Base-by-base conservation (phyloP, 2,329 filamentous ascomycete genomes). In the Atkinsonella hypoxylon region DNA sequence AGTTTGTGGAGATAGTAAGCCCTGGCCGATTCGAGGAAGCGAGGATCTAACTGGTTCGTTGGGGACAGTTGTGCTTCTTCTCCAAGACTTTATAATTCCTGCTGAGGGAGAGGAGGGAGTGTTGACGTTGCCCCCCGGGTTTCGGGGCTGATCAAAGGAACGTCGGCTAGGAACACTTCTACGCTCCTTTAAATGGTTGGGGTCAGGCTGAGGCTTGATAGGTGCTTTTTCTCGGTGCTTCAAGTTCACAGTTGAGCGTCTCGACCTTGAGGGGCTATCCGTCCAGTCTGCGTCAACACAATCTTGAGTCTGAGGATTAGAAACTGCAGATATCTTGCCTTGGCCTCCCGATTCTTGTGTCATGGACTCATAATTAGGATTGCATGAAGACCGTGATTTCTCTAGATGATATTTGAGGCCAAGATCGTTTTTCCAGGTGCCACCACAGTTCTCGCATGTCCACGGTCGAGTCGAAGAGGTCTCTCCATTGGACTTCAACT, bases 321-420 rank as follows among this genome's bases (percentile, higher is more conserved):
- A 47, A 36, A 45, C 45, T 12, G 13, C 8, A 13, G 50, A 49
- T 31, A 54, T 57, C 41, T 47, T 56, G 20, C 53, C 54, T 26
- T 55, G 58, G 13, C 54, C 58, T 26, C 54, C 51, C 5, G 52
- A 49, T 17, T 53, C 48, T 9, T 54, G 32, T 18, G 45, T 50
- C 36, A 54, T 50, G 15, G 52, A 39, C 9, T 43, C 53, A 38
- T 64, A 65, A 18, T 58, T 66, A 18, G 77, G 72, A 55, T 82
- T 82, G 58, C 78, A 82, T 13, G 68, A 20, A 3, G 74, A 74
- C 52, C 67, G 67, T 1, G 78, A 76, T 56, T 79, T 81, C 34
- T 72, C 73, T 13, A 75, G 62, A 54, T 82, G 78, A 57, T 82
- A 82, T 47, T 79, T 77, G 15, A 81, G 64, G 0, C 78, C 78